Evolutionary conservation across 257 asterid genomes (phyloP).

Genomic region (Eucommia ulmoides): DNA sequence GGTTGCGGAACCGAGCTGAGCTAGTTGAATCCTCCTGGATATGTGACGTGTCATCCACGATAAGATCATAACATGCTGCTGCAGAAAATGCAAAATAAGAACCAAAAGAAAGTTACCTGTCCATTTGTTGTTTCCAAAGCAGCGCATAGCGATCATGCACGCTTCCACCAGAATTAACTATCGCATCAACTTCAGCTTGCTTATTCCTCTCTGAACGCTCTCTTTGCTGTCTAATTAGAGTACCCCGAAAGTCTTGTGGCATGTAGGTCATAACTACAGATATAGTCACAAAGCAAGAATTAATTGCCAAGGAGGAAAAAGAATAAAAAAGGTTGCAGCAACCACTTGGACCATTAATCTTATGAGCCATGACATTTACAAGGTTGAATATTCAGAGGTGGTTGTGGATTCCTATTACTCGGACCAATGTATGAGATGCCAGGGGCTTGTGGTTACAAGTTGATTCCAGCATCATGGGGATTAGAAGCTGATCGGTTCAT

Average conservation of each 20-base stretch:
- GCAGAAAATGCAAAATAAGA: constrained; percentile 8
- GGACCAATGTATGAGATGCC: no score
- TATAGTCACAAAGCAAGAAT: no score
- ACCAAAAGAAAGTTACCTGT: constrained; percentile 31
- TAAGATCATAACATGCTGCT: constrained; percentile 1
- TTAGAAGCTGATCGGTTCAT: no score
- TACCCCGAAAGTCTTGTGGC: constrained; percentile 98
- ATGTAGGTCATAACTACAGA: constrained; percentile 89
- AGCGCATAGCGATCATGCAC: constrained; percentile 71
- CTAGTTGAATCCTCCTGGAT: constrained; percentile 84
- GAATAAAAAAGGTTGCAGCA: no score
- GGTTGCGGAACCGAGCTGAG: constrained; percentile 96
- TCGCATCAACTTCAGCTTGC: constrained; percentile 74
- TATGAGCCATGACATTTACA: no score
- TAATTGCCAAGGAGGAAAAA: no score
- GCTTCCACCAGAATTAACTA: constrained; percentile 77
- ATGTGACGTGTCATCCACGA: not conserved
- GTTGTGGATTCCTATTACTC: no score
- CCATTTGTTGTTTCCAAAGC: constrained; percentile 97
- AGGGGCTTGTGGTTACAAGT: no score
- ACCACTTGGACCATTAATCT: no score
- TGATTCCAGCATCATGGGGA: no score
- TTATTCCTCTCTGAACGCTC: constrained; percentile 98
- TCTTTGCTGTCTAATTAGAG: constrained; percentile 86
- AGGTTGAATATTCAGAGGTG: no score